Base-by-base conservation (phyloP, 2,329 filamentous ascomycete genomes). In the Colletotrichum orchidophilum region DNA sequence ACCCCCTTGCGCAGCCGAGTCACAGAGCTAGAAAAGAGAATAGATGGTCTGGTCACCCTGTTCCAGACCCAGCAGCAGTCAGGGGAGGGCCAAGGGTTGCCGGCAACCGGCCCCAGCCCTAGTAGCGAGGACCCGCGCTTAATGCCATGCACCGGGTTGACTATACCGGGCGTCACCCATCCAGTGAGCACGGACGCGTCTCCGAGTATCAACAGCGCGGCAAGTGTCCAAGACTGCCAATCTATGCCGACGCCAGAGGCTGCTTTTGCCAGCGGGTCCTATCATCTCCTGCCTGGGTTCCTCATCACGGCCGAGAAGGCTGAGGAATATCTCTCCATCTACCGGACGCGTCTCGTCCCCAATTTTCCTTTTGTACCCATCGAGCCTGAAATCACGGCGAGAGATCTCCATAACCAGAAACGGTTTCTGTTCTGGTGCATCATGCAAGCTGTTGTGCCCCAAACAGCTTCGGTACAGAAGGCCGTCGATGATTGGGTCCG, bases 351-450 rank as follows among this genome's bases (percentile, higher is more conserved):
- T 3, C 80, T 80, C 59, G 73, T 77, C 13, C 79, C 80, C 0
- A 75, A 77, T 42, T 84, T 80, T 7, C 83, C 83, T 0, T 85
- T 85, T 64, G 77, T 84, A 1, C 77, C 80, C 1, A 66, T 85
- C 1, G 67, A 77, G 0, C 50, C 65, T 0, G 39, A 67, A 3
- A 55, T 77, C 0, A 75, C 77, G 2, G 77, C 81, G 0, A 73
- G 75, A 3, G 76, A 79, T 0, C 65, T 85, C n/a, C 78, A 79
- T 53, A 61, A 74, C 1, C 72, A 75, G n/a, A 76, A 78, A 6
- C 78, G 77, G 0, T 75, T 83, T 18, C 68, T 85, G 0, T 84
- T 85, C 60, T 82, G 81, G 73, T 78, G 78, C 1, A 76, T 85
- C 49, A 75, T 84, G 49, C 77, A 79, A 5, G 75, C 77, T 0